Base-by-base conservation (phyloP, 495 filamentous ascomycete species). In the Astrothelium subdiscretum region DNA sequence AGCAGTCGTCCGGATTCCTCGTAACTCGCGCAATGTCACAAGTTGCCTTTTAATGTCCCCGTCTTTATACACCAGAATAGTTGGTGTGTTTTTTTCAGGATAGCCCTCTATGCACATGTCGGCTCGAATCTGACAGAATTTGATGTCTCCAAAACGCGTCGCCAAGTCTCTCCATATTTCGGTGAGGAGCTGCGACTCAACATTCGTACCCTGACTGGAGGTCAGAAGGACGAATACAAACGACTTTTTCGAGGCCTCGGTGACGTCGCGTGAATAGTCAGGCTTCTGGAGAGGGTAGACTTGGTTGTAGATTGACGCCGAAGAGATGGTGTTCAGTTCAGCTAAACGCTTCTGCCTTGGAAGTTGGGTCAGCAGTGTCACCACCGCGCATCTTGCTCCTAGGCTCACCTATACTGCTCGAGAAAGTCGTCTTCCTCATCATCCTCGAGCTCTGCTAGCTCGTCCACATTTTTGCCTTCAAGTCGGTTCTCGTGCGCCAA, bases 71-170 rank as follows among this genome's bases (percentile, higher is more conserved):
- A 95, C 83, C 61, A 99, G 74, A 32, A 99, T 92, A 6, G 94
- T 99, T 10, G 94, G 94, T 57, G 90, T 95, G 69, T 97, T 97
- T 59, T 81, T 80, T 70, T 97, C 95, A 18, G 94, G 94, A 72
- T 97, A 99, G 24, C 87, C 87, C 75, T 97, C 94, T 68, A 99
- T 96, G 62, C 94, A 96, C 82, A 95, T 85, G 69, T 91, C 86
- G 2, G 84, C 94, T 66, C 85, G 80, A 52, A 99, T 97, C 75
- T 99, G 90, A 72, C 92, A 97, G 77, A 99, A 99, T 75, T 99
- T 99, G 70, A 97, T 74, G 62, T 99, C 91, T 31, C 90, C 90
- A 69, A 86, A 97, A 69, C 90, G 89, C 61, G 72, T 74, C 18
- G 94, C 94, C 63, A 91, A 76, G 69, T 88, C 82, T 24, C 87